Base-by-base conservation (phyloP, 1,284 basidiomycete genomes). In the Apiotrichum mycotoxinovorans region DNA sequence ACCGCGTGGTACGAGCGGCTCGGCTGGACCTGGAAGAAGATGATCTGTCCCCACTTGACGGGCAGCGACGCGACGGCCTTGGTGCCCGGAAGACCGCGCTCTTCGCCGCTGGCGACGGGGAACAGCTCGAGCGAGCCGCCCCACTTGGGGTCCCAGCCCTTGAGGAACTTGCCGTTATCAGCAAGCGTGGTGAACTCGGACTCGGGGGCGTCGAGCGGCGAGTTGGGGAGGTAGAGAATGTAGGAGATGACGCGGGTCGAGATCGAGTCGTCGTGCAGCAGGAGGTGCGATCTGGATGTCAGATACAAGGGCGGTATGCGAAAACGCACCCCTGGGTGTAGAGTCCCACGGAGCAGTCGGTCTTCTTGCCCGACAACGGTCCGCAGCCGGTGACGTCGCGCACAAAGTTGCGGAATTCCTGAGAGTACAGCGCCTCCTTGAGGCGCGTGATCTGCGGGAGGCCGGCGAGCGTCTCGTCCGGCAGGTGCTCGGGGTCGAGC, bases 211-310 rank as follows among this genome's bases (percentile, higher is more conserved):
- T 74, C 68, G 54, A 87, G 80, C 64, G 84, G 80, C 2, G 90
- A 92, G 62, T 95, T 85, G 25, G 95, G 93, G 80, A 98, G 88
- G 79, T 98, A 98, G 51, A 98, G 87, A 75, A 98, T 97, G 79
- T 95, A 98, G 1, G 92, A 96, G 53, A 98, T 89, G 51, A 93
- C 85, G 37, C 95, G 88, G 3, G 92, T 86, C 53, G 93, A 93
- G 74, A 98, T 98, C 40, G 96, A 94, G 77, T 98, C 95, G 84
- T 97, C 94, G 80, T 97, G 93, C 73, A 94, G 90, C 67, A 98
- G 86, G 9, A 98, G 83, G 76, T 98, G 95, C 71, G 93, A 94
- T 15, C 41, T 43, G 43, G 17, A 35, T 34, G 35, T 50, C 4
- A 37, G 25, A 17, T n/a, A n/a, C n/a, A n/a, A n/a, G n/a, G n/a